Base-by-base conservation (phyloP, 441 rosid genomes). In the Croton laevigatus region DNA sequence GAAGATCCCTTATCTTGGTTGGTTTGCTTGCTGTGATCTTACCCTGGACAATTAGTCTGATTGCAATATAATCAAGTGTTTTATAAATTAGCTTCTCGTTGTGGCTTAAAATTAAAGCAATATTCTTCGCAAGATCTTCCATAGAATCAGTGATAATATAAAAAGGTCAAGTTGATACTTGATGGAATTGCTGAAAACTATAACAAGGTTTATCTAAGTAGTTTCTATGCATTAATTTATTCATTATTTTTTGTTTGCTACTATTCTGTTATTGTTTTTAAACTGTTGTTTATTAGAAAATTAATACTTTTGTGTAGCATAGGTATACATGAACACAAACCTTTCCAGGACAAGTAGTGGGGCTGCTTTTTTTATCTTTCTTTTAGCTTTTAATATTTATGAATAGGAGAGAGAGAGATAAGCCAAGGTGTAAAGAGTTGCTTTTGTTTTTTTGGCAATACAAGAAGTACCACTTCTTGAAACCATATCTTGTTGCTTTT, bases 41-140 rank as follows among this genome's bases (percentile, higher is more conserved):
- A 51, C 38, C 34, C 53, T 17, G 44, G 5, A 67, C 63, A 76
- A 76, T 54, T 63, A 59, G 78, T 12, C 66, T 58, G 78, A 84
- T 82, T 58, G 81, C 76, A 73, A 83, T 79, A 81, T 77, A 73
- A 65, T 12, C 36, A 64, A 77, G 75, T 65, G 9, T 81, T 72
- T 45, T 60, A 62, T 75, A 72, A 64, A 71, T 65, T 73, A 72
- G 40, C 69, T 63, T 64, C 68, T 67, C 40, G 42, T 71, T 67
- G 75, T 72, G 77, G 75, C 67, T 79, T 42, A 38, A 68, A 77
- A 81, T 74, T 74, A 73, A 72, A 69, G 68, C 62, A 45, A 71
- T 66, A 74, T 69, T 72, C 79, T 67, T 36, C 3, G 13, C 12
- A 45, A 73, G 79, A 77, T 79, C 72, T 70, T 80, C 66, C 8